phyloP scores from a whole-genome alignment of 1,284 basidiomycete genomes.

The Irpex rosettiformis region DNA sequence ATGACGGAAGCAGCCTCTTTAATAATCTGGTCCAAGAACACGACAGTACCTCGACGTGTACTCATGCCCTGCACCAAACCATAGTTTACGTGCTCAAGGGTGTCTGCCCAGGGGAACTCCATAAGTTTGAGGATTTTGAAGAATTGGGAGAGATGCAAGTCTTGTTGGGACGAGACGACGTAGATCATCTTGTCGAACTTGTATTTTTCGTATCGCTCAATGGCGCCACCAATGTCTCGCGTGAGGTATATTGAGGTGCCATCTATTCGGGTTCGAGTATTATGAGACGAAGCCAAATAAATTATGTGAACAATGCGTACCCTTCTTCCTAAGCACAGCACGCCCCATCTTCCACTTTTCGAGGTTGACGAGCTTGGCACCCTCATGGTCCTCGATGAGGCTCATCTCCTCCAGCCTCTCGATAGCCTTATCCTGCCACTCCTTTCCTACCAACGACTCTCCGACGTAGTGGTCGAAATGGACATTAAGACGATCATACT shows the following conservation, averaged over 20 bases:
- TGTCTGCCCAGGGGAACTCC: conserved; percentile 83
- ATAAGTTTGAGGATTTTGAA: conserved; percentile 95
- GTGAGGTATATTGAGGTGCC: conserved; percentile 98
- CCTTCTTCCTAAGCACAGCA: conserved; percentile 88
- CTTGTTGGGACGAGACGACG: conserved; percentile 93
- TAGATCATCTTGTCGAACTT: conserved; percentile 99
- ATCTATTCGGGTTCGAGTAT: conserved; percentile 56
- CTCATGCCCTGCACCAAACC: conserved; percentile 95
- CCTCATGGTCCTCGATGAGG: conserved; percentile 57
- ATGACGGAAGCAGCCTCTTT: conserved; percentile 88
- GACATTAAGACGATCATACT: conserved; percentile 91
- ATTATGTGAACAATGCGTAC: conserved; percentile 39
- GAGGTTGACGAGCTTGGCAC: conserved; percentile 80
- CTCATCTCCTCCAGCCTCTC: conserved; percentile 54
- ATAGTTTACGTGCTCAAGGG: conserved; percentile 89
- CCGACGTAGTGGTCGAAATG: conserved; percentile 94
- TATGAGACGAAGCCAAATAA: neutral
- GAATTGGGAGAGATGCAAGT: conserved; percentile 90
- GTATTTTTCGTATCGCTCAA: conserved; percentile 90
- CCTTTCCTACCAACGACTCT: conserved; percentile 85
- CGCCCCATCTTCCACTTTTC: conserved; percentile 89
- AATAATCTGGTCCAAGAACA: conserved; percentile 95
- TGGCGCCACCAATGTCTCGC: conserved; percentile 94
- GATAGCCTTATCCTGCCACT: conserved; percentile 75
- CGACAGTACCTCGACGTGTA: conserved; percentile 94